phyloP scores from a whole-genome alignment of 139 green algal genomes.

The Chlamydomonas sp. region DNA sequence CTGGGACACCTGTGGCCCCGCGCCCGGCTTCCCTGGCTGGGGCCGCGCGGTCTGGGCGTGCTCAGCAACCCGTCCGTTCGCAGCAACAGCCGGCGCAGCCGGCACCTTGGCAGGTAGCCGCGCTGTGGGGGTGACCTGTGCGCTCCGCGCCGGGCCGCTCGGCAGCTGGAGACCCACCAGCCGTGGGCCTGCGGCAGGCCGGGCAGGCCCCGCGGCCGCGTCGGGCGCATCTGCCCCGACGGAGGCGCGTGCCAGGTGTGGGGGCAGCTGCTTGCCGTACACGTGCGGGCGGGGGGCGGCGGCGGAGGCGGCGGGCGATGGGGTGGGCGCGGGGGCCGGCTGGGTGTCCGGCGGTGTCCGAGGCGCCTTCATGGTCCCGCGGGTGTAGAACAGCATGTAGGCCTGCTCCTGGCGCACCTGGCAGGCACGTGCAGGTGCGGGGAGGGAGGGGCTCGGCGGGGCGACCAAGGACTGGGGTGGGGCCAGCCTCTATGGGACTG shows the following conservation, averaged over 20 bases:
- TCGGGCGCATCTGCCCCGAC: background rate
- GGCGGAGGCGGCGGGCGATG: background rate
- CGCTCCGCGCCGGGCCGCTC: too few species aligned
- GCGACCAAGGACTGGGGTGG: background rate
- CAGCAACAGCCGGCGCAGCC: too few species aligned
- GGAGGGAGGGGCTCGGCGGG: background rate
- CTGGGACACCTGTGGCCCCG: too few species aligned
- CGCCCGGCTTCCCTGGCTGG: too few species aligned
- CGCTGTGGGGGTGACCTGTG: too few species aligned
- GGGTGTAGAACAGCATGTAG: constrained; percentile 96
- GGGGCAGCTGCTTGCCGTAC: constrained; percentile 14
- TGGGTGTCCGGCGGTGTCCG: background rate
- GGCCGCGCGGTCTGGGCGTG: too few species aligned
- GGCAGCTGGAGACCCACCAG: background rate
- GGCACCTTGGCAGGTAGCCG: too few species aligned
- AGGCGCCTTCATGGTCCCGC: constrained; percentile 53
- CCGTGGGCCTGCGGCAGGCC: background rate
- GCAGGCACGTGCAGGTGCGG: background rate
- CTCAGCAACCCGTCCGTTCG: too few species aligned
- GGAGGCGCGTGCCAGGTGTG: background rate
- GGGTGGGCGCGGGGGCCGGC: background rate
- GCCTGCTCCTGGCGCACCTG: constrained; percentile 80
- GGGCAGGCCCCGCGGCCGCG: background rate
- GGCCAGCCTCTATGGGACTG: too few species aligned
- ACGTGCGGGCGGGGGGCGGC: background rate